Conservation (phyloP, 345 rosid genomes). For the Durio zibethinus region DNA sequence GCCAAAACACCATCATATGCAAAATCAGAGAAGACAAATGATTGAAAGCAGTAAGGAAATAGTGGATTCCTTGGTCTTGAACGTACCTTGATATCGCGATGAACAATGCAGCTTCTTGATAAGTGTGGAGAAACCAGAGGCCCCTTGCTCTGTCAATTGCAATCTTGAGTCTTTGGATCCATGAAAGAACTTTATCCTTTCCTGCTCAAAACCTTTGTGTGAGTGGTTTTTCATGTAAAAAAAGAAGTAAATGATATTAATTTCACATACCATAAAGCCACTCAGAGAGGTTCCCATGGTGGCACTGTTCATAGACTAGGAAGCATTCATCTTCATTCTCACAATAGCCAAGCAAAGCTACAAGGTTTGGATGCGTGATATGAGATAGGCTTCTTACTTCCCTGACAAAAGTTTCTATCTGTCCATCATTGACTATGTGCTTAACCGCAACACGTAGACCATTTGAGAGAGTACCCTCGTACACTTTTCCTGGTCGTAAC, state of each 20-base stretch:
- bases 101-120: conserved; percentile 52
- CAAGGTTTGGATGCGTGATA: conserved; percentile 57
- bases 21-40: background rate
- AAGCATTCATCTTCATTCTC: conserved; percentile 49
- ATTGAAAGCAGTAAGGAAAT: background rate
- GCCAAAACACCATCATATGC: conserved; percentile 9
- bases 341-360: conserved; percentile 50
- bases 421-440: conserved; percentile 51
- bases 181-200: conserved; percentile 40
- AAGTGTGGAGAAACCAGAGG: conserved; percentile 53
- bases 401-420: conserved; percentile 47
- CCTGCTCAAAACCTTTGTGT: conserved; percentile 30
- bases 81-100: conserved; percentile 47
- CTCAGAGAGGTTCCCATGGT: conserved; percentile 51
- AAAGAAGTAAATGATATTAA: background rate
- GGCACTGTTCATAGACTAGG: conserved; percentile 55
- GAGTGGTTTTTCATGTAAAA: background rate
- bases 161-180: conserved; percentile 52
- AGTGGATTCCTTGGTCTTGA: background rate
- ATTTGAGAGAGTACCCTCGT: conserved; percentile 43
- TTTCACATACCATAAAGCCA: conserved; percentile 51
- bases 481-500: conserved; percentile 48
- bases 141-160: conserved; percentile 48
- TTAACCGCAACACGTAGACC: conserved; percentile 50
- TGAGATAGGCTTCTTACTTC: conserved; percentile 58